phyloP scores from a whole-genome alignment of 768 basidiomycete species.

The Paxillus involutus region DNA sequence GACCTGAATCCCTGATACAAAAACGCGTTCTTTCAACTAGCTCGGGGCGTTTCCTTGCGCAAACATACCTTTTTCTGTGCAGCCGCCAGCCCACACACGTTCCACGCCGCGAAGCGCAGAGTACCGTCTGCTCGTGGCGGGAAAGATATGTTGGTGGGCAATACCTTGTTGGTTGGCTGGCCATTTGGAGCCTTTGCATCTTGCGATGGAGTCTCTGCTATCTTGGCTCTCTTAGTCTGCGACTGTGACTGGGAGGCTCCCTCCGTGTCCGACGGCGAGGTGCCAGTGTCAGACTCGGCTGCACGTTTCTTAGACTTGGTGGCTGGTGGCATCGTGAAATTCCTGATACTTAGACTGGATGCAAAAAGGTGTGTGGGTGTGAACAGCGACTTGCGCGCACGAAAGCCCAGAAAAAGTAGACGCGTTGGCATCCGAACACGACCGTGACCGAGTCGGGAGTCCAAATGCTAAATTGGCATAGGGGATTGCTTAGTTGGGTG shows the following conservation, averaged over 20 bases:
- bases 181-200: constrained; percentile 35
- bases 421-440: constrained; percentile 1
- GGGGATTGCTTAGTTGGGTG: too few species aligned
- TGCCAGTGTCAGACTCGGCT: background rate
- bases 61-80: constrained; percentile 71
- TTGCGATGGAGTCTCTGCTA: constrained; percentile 15
- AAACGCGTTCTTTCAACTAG: background rate
- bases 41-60: background rate
- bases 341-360: too few species aligned
- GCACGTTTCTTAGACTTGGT: too few species aligned
- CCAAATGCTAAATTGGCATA: constrained; percentile 1
- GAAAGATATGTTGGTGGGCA: constrained; percentile 64
- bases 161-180: constrained; percentile 72
- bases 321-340: constrained; percentile 24
- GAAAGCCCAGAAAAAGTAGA: background rate
- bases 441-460: background rate
- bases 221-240: constrained; percentile 27
- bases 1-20: constrained; percentile 69
- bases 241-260: constrained; percentile 16
- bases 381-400: background rate
- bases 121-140: constrained; percentile 48
- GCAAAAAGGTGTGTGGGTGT: background rate
- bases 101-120: constrained; percentile 69
- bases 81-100: constrained; percentile 75
- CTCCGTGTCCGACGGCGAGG: constrained; percentile 25